phyloP scores from a whole-genome alignment of 169 alveolate species.

The Cryptosporidium bovis region DNA sequence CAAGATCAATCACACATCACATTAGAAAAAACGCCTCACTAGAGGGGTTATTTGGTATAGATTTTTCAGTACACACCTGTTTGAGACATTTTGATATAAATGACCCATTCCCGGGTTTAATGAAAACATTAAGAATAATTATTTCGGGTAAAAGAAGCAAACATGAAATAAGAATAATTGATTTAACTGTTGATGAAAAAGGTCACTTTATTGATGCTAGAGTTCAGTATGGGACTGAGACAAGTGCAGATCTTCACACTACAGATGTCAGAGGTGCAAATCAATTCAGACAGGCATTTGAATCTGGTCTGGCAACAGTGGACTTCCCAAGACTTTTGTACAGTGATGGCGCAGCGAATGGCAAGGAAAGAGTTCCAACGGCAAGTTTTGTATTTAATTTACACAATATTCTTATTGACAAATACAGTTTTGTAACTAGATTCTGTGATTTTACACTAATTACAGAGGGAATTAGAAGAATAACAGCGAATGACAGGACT shows the following conservation, averaged over 20 bases:
- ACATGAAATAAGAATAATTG: conserved; percentile 66
- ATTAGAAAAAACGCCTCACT: conserved; percentile 68
- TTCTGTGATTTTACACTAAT: conserved; percentile 66
- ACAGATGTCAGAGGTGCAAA: conserved; percentile 74
- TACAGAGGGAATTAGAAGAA: conserved; percentile 69
- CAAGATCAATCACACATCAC: conserved; percentile 65
- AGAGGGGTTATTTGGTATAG: conserved; percentile 68
- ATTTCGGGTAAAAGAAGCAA: conserved; percentile 68
- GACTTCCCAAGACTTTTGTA: conserved; percentile 66
- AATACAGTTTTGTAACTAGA: conserved; percentile 63
- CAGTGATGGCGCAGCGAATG: conserved; percentile 74
- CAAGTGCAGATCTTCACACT: conserved; percentile 61
- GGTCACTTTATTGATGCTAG: conserved; percentile 72
- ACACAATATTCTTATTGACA: conserved; percentile 58
- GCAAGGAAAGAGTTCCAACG: conserved; percentile 73
- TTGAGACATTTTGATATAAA: conserved; percentile 65
- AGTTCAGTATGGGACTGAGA: conserved; percentile 68
- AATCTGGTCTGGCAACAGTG: conserved; percentile 71
- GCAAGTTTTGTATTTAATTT: conserved; percentile 69
- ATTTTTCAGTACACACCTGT: conserved; percentile 68
- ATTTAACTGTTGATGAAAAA: conserved; percentile 60
- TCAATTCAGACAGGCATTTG: conserved; percentile 75
- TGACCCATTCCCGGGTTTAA: conserved; percentile 74
- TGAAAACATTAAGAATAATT: conserved; percentile 60
- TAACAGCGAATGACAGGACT: conserved; percentile 72